These are phyloP conservation scores for Penicillium sclerotigenum DNA, from an alignment of 2,329 filamentous ascomycete genomes.

Conservation along the genomic window DNA sequence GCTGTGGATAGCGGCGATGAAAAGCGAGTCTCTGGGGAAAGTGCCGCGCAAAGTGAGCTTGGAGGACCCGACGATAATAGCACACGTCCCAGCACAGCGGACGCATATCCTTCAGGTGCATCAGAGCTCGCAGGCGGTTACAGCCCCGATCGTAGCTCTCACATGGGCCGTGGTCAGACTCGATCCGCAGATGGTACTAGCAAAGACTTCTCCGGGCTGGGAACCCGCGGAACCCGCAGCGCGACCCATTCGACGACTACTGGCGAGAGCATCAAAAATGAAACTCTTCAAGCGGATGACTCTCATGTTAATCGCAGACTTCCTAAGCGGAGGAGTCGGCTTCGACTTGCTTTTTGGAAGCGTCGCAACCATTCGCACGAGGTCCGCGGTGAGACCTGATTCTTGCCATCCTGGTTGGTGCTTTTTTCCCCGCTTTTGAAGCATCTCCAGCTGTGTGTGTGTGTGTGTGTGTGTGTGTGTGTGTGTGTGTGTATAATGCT, in stretches of 20 bases:
- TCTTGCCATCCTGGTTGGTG: conserved; percentile 7
- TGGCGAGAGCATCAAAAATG: conserved; percentile 27
- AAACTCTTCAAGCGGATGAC: conserved; percentile 24
- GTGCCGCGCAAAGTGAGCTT: conserved; percentile 29
- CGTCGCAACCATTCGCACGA: conserved; percentile 34
- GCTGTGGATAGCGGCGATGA: conserved; percentile 43
- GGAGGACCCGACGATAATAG: conserved; percentile 28
- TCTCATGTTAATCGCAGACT: conserved; percentile 25
- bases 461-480: too few relatives aligned
- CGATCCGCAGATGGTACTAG: conserved; percentile 22
- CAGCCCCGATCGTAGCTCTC: conserved; percentile 25
- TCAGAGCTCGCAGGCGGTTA: conserved; percentile 23
- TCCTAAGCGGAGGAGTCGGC: conserved; percentile 38
- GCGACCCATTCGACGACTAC: conserved; percentile 30
- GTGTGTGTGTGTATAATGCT: conserved; percentile 23
- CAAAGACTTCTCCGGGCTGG: conserved; percentile 23
- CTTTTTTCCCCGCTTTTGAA: conserved; percentile 2
- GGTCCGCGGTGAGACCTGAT: conserved; percentile 34
- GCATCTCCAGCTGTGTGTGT: conserved; percentile 11
- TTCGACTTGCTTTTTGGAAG: conserved; percentile 44
- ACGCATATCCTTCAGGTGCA: conserved; percentile 20
- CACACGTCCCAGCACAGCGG: conserved; percentile 33
- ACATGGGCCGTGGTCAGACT: conserved; percentile 10
- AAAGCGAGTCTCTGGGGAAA: conserved; percentile 29
- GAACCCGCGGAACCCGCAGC: conserved; percentile 26